Evolutionary conservation across 225 moss, liverwort and hornwort species (phyloP), one percentile per base, ranked within the genome.

Genomic region (Sphagnum contortum): DNA sequence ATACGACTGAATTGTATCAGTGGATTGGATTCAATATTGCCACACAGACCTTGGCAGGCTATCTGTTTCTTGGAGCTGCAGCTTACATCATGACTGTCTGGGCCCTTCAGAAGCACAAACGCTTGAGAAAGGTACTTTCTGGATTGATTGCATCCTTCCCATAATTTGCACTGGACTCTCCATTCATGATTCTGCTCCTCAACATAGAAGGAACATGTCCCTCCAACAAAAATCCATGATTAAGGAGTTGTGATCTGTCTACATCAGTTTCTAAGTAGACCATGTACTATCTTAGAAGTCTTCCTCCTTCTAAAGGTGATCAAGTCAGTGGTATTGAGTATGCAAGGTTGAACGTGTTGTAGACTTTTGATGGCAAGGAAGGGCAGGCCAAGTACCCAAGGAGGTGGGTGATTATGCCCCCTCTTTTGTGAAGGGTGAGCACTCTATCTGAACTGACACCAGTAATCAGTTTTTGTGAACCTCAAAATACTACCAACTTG

Each of bases 381-480:
- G 96, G 96, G 59, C 92, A 92, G 45, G 57, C 73, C 44, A 98
- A 91, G 72, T 98, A 98, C 58, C 96, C 96, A 47, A 70, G 90
- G 79, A 81, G 92, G 85, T 98, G 92, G 92, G 92, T 98, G 57
- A 89, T 98, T 52, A 83, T 98, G 61, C 96, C 96, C 60, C 96
- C 96, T n/a, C 74, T 98, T 50, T 75, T 98, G 70, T 95, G 73
- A 92, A 61, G 49, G 48, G 29, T 29, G 29, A 29, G 29, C 29
- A 29, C 29, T 29, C 29, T 29, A 29, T 29, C 29, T 29, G 29
- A 29, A 29, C 29, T 29, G 29, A 29, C 29, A 29, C 29, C 29
- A 29, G 29, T 29, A 29, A 29, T 29, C 29, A 29, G 29, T 29
- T 29, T 29, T 0, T 29, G 29, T 29, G 29, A 29, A 29, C 29